Conservation (phyloP, 106 monocot genomes). For the Narthecium ossifragum region DNA sequence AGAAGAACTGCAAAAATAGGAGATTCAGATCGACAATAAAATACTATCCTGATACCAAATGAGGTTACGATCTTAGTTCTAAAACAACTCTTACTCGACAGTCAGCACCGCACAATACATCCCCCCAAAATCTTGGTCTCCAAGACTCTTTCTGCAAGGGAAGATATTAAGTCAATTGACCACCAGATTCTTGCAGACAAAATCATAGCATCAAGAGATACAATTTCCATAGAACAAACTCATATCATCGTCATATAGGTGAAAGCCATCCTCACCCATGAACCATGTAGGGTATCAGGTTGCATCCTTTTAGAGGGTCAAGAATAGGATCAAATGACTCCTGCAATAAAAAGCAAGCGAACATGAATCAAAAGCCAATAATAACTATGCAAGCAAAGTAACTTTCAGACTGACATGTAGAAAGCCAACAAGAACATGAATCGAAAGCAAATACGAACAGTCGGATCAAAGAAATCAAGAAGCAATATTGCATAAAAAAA, state of each 20-base stretch:
- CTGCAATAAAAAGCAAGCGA: slow-evolving; percentile 25
- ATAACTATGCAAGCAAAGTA: neutral
- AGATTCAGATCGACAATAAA: slow-evolving; percentile 1
- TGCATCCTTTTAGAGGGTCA: slow-evolving; percentile 63
- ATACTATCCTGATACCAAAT: neutral
- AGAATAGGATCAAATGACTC: slow-evolving; percentile 96
- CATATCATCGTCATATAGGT: no score
- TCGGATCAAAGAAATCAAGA: neutral
- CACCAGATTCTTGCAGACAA: no score
- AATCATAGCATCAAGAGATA: no score
- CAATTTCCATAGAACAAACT: no score
- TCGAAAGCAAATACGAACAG: neutral
- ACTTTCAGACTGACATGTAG: no score
- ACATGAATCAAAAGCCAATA: neutral
- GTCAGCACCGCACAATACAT: slow-evolving; percentile 84
- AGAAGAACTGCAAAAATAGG: slow-evolving; percentile 44
- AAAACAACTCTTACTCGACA: slow-evolving; percentile 42
- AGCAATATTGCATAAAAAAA: neutral
- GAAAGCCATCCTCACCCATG: slow-evolving; percentile 90
- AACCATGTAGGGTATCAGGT: slow-evolving; percentile 91
- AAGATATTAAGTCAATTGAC: no score
- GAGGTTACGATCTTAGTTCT: neutral
- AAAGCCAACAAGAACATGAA: no score
- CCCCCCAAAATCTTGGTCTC: slow-evolving; percentile 89
- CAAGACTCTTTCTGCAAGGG: slow-evolving; percentile 45